These are phyloP conservation scores for Grosmannia huntii DNA, from an alignment of 2,329 filamentous ascomycete genomes.

Conservation along the genomic window DNA sequence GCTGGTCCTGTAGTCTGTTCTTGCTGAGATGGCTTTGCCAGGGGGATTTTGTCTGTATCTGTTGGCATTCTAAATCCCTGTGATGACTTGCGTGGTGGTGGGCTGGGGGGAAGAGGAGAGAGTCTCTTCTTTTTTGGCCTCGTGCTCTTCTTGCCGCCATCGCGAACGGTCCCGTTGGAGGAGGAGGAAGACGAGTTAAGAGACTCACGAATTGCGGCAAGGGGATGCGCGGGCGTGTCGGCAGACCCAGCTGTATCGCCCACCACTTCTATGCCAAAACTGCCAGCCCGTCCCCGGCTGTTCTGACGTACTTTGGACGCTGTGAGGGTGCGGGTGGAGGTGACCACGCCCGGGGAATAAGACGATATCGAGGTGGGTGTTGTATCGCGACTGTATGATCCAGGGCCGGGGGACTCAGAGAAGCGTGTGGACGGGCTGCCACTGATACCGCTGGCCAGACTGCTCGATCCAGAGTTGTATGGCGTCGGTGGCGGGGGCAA, in stretches of 20 bases:
- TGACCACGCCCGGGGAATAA: conserved; percentile 52
- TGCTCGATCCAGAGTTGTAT: conserved; percentile 46
- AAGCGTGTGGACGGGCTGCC: conserved; percentile 64
- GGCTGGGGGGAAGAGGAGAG: conserved; percentile 42
- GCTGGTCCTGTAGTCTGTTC: conserved; percentile 4
- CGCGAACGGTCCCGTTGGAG: conserved; percentile 45
- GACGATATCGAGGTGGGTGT: conserved; percentile 70
- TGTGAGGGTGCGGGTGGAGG: conserved; percentile 30
- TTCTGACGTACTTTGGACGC: conserved; percentile 36
- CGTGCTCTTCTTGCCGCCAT: conserved; percentile 29
- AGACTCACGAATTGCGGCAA: conserved; percentile 56
- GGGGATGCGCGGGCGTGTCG: conserved; percentile 41
- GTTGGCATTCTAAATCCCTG: conserved; percentile 34
- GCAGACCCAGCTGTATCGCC: conserved; percentile 33
- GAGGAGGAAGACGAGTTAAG: conserved; percentile 60
- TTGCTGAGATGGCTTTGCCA: conserved; percentile 12
- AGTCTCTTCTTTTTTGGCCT: conserved; percentile 31
- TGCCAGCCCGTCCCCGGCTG: conserved; percentile 42
- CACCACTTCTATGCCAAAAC: conserved; percentile 37
- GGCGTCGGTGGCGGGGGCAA: conserved; percentile 51
- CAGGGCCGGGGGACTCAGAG: conserved; percentile 57
- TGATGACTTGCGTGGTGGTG: conserved; percentile 49
- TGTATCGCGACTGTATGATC: conserved; percentile 62
- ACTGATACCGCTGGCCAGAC: conserved; percentile 46
- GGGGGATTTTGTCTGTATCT: conserved; percentile 22